These are phyloP conservation scores for Amanita molliuscula DNA, from an alignment of 768 basidiomycete species.

Conservation along the genomic window DNA sequence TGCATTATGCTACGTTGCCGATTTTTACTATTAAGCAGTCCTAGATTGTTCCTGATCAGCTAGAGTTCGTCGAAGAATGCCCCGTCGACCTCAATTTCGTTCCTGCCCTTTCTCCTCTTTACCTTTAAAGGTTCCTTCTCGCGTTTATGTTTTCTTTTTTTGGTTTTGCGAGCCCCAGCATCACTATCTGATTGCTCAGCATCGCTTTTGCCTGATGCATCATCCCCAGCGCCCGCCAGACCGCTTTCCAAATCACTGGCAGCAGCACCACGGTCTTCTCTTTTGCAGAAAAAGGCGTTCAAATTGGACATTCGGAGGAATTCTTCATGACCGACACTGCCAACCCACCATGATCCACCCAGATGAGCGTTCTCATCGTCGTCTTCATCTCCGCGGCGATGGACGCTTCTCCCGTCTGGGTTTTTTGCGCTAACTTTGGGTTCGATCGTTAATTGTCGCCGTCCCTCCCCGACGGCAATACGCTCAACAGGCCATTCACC, in stretches of 20 bases:
- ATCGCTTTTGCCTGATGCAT: background rate
- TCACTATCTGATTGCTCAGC: slow-evolving; percentile 10
- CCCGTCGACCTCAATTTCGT: slow-evolving; percentile 44
- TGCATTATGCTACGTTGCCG: background rate
- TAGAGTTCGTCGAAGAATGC: slow-evolving; percentile 63
- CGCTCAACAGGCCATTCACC: slow-evolving; percentile 90
- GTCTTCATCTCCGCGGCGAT: slow-evolving; percentile 8
- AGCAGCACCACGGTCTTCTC: slow-evolving; percentile 18
- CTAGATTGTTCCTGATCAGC: slow-evolving; percentile 5
- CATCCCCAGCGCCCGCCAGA: slow-evolving; percentile 3
- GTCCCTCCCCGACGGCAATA: slow-evolving; percentile 48
- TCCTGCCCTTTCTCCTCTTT: slow-evolving; percentile 50
- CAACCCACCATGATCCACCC: slow-evolving; percentile 66
- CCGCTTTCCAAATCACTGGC: slow-evolving; percentile 9
- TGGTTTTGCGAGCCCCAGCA: slow-evolving; percentile 20
- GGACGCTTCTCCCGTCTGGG: background rate
- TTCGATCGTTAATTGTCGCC: slow-evolving; percentile 20
- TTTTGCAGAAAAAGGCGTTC: slow-evolving; percentile 53
- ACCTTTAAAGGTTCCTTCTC: slow-evolving; percentile 37
- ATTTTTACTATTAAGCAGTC: background rate
- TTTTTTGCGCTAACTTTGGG: slow-evolving; percentile 10
- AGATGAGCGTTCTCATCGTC: slow-evolving; percentile 11
- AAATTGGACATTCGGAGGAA: slow-evolving; percentile 78
- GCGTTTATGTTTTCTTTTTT: slow-evolving; percentile 49
- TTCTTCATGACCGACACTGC: slow-evolving; percentile 88